Conservation (phyloP, 139 green algal species). For the Coelastrella sp. region DNA sequence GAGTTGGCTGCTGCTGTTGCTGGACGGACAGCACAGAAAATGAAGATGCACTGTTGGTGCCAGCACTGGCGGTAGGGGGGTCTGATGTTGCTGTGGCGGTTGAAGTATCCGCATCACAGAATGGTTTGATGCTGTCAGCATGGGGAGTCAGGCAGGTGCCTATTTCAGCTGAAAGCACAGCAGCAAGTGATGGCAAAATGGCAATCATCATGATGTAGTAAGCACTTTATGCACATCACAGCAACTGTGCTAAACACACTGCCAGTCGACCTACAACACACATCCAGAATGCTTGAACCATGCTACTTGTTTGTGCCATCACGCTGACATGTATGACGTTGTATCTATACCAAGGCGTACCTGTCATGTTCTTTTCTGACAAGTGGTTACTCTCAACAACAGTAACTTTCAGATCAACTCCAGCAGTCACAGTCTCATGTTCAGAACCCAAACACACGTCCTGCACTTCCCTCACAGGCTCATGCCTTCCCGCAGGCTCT, state of each 20-base stretch:
- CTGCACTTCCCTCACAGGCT: neutral
- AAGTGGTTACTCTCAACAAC: neutral
- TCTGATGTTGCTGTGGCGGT: neutral
- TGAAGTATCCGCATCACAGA: neutral
- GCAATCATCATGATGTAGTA: neutral
- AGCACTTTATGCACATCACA: neutral
- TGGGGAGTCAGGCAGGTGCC: neutral
- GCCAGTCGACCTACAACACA: too few relatives aligned
- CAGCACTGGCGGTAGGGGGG: neutral
- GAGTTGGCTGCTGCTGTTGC: neutral
- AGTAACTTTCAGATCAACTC: too few relatives aligned
- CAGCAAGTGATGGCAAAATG: too few relatives aligned
- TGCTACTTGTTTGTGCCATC: too few relatives aligned
- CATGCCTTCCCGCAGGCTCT: too few relatives aligned
- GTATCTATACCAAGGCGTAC: too few relatives aligned
- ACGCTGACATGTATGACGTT: too few relatives aligned
- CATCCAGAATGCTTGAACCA: too few relatives aligned
- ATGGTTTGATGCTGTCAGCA: constrained; percentile 12
- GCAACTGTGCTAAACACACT: neutral
- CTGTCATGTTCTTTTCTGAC: neutral
- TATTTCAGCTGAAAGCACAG: constrained; percentile 5
- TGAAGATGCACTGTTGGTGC: neutral
- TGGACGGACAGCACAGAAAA: neutral
- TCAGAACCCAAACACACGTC: neutral
- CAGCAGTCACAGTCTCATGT: too few relatives aligned